phyloP scores from a whole-genome alignment of 306 rosid genomes.

The Ochetophila trinervis region DNA sequence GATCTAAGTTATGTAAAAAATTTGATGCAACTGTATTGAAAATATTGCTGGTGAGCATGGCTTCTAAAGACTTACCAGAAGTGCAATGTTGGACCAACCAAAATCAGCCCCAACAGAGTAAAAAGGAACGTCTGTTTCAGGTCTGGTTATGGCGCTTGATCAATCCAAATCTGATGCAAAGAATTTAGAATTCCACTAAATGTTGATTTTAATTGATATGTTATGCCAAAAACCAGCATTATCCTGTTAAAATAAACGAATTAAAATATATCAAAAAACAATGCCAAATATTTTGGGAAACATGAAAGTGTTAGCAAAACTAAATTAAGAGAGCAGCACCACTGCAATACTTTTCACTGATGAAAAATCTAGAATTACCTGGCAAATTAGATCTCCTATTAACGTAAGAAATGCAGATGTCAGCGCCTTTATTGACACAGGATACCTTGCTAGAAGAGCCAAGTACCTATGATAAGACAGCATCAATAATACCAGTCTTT shows the following conservation, averaged over 20 bases:
- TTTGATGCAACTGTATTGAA: no score
- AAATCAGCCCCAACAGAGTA: conserved; percentile 69
- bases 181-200: conserved; percentile 15
- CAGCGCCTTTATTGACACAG: conserved; percentile 74
- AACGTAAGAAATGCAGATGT: conserved; percentile 79
- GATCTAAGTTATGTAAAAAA: background rate
- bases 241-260: background rate
- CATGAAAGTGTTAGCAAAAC: background rate
- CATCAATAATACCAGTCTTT: conserved; percentile 4
- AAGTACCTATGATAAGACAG: conserved; percentile 60
- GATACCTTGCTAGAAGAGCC: conserved; percentile 82
- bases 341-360: background rate
- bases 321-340: background rate
- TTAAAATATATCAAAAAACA: background rate
- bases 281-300: background rate
- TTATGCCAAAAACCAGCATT: conserved; percentile 18
- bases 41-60: conserved; percentile 12
- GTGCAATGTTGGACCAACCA: conserved; percentile 93
- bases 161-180: conserved; percentile 63
- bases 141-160: conserved; percentile 56
- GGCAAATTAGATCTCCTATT: conserved; percentile 83
- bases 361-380: conserved; percentile 43
- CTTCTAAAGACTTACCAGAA: conserved; percentile 64
- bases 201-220: conserved; percentile 6
- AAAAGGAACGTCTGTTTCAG: conserved; percentile 75